Evolutionary conservation across 2,329 filamentous ascomycete genomes (phyloP), one percentile per base, ranked within the genome.

Genomic region (Dactylonectria estremocensis): DNA sequence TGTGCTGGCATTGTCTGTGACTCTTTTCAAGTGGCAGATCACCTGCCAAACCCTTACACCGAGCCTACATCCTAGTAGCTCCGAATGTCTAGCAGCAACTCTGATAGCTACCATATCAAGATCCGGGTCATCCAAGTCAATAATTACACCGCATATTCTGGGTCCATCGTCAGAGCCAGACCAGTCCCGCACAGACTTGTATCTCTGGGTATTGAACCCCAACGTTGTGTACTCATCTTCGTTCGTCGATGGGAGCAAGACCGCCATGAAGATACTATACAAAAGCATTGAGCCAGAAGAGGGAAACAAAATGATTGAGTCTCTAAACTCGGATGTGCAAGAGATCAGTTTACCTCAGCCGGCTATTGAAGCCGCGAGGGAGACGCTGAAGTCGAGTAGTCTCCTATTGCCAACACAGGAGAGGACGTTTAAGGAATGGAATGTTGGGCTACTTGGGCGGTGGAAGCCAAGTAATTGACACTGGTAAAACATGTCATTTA

Each of bases 401-500:
- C 48, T 68, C 3, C 75, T 89, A 16, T 76, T 94, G 9, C 91
- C 92, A 1, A 76, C 71, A 0, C 81, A 81, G 9, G 88, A 91
- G 66, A 84, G 89, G 63, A 80, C 73, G 31, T 92, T 93, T 71
- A 84, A 88, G 75, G 87, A 86, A n/a, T 94, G 91, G 91, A 85
- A 86, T 28, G 89, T 94, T 5, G 91, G 90, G 2, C 77, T 94
- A 18, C 75, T 94, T 66, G 84, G 87, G 49, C 76, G 80, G 56
- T 83, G 81, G 81, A 71, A 69, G 18, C 55, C 69, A 31, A 58
- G 45, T 33, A 40, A 22, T 10, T 57, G 9, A 64, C 16, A 48
- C 46, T 8, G n/a, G 8, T 20, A 24, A 55, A 46, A 40, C 9
- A 54, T 14, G 28, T 7, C 11, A 43, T 33, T 9, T n/a, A 22